Evolutionary conservation across 805 yeast genomes (phyloP).

Genomic region (Trichomonascus vanleenenianus): DNA sequence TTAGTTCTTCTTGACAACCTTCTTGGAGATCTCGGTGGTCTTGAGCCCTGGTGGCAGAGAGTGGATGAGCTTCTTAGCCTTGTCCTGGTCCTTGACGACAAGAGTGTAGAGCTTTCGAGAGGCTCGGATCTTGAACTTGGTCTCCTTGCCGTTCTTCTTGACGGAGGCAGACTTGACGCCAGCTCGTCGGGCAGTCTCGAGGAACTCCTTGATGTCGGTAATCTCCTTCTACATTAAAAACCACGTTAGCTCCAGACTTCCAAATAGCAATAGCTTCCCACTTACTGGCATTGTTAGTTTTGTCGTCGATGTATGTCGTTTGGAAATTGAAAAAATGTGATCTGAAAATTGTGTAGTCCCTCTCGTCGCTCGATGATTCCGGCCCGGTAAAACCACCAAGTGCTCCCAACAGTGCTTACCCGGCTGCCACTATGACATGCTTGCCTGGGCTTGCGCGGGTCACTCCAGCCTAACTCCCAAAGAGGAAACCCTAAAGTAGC

Average conservation of each 20-base stretch:
- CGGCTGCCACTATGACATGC: too few species aligned
- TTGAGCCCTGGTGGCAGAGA: constrained; percentile 75
- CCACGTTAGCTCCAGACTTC: background rate
- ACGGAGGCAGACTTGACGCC: constrained; percentile 91
- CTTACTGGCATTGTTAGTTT: constrained; percentile 1
- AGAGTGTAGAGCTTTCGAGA: constrained; percentile 89
- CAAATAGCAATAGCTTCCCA: background rate
- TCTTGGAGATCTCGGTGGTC: constrained; percentile 23
- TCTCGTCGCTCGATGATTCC: too few species aligned
- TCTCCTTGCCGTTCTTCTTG: constrained; percentile 87
- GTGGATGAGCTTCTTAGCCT: constrained; percentile 96
- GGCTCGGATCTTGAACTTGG: constrained; percentile 99
- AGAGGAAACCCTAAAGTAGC: too few species aligned
- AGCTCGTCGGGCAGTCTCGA: constrained; percentile 77
- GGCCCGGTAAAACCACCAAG: too few species aligned
- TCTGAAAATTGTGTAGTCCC: background rate
- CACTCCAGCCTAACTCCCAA: too few species aligned
- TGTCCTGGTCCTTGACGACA: constrained; percentile 89
- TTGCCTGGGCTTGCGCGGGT: too few species aligned
- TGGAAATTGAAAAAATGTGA: background rate
- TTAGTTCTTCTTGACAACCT: constrained; percentile 17
- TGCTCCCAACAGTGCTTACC: too few species aligned
- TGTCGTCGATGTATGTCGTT: too few species aligned
- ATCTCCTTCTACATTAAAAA: constrained; percentile 46
- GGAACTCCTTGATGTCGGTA: constrained; percentile 94